A percentile compares a stretch with the other conserved stretches of the same genome.
phyloP scores from a whole-genome alignment of 306 rosid genomes.

The Fagus crenata region DNA sequence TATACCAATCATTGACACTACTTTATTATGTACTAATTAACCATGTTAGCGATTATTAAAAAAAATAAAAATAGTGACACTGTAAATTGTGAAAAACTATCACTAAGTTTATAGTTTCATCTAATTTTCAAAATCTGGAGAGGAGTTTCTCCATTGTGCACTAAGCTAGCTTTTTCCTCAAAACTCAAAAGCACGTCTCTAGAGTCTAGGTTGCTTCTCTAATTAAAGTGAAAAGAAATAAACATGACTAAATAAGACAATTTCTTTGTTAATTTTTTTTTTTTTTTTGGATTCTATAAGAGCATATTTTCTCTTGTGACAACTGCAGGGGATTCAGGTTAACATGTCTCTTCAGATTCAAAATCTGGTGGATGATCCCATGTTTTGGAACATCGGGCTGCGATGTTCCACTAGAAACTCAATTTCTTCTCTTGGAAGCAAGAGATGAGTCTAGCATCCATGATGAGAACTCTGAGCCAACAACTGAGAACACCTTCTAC shows the following conservation, averaged over 20 bases:
- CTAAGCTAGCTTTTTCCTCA: not conserved
- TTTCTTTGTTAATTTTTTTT: no score
- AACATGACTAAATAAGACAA: no score
- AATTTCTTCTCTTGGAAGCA: conserved; percentile 60
- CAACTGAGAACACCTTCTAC: conserved; percentile 32
- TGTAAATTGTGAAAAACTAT: no score
- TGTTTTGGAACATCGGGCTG: conserved; percentile 45
- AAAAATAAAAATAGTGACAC: no score
- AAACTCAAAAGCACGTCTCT: not conserved
- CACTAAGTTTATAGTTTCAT: no score
- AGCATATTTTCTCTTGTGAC: conserved; percentile 2
- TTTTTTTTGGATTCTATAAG: not conserved
- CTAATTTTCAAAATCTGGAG: not conserved
- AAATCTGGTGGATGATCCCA: conserved; percentile 79
- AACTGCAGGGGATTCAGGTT: conserved; percentile 49
- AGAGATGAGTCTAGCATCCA: conserved; percentile 37
- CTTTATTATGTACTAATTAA: no score
- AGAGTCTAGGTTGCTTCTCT: not conserved
- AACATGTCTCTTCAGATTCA: conserved; percentile 55
- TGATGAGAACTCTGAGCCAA: conserved; percentile 35
- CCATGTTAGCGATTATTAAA: no score
- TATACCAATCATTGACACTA: no score
- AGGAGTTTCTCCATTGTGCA: not conserved
- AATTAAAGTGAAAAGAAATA: not conserved
- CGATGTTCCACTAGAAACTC: conserved; percentile 69